Base-by-base conservation (phyloP, 75 land plant genomes). In the Ceratopteris richardii region DNA sequence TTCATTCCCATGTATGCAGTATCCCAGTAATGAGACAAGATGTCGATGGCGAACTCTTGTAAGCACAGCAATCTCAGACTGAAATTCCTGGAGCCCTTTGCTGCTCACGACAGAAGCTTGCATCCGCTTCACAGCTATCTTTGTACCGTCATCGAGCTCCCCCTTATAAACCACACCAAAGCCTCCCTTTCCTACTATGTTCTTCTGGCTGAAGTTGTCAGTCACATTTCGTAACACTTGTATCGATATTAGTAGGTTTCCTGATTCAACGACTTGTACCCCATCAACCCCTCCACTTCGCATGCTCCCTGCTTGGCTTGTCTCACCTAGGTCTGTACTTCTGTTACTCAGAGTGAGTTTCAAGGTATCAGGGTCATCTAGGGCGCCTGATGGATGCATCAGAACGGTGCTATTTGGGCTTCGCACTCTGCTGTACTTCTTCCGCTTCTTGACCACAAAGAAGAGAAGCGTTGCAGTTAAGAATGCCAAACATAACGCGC, bases 111-210 rank as follows among this genome's bases (percentile, higher is more conserved):
- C 37, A 1, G 84, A 71, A n/a, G 82, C 65, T 60, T 86, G 86
- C 96, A 95, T 90, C 30, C 99, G 74, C 65, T 95, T 95, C 24
- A 95, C 99, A 11, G 99, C 99, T 43, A 95, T 87, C 58, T 66
- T 64, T 9, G 97, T 84, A 10, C 99, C 99, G 75, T 90, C 92
- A 37, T 90, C 81, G 23, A 95, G 62, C 62, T 79, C 82, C 31
- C 99, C 99, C 66, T 82, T 86, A 54, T 95, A 95, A 29, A 95
- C 99, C 0, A 77, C 90, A 1, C 99, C 99, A 61, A 95, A 95
- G 0, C 99, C 99, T 14, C 99, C 99, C 20, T 88, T 83, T 1
- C 99, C 99, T 41, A 95, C 79, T 58, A 83, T 84, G 63, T 88
- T 95, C 44, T 84, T 76, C 29, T 80, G 66, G 0, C 85, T 55